phyloP scores from a whole-genome alignment of 805 yeast genomes.

The Ogataea trehalophila region DNA sequence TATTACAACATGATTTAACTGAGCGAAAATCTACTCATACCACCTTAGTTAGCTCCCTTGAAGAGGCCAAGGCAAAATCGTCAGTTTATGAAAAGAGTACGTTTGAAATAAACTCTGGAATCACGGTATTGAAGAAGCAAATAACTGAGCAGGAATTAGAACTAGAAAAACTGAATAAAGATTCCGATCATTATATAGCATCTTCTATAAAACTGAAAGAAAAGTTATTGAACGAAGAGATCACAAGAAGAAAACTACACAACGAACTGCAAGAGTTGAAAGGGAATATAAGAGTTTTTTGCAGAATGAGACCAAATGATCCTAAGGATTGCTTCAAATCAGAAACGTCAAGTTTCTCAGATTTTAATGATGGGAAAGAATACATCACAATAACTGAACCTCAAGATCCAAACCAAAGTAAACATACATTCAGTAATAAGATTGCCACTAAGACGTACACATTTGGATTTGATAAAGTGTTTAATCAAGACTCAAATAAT shows the following conservation, averaged over 20 bases:
- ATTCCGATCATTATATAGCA: slow-evolving; percentile 20
- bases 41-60: background rate
- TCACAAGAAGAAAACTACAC: slow-evolving; percentile 55
- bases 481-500: slow-evolving; percentile 51
- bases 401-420: background rate
- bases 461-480: slow-evolving; percentile 78
- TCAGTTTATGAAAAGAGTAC: slow-evolving; percentile 7
- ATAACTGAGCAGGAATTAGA: background rate
- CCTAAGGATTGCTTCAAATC: slow-evolving; percentile 17
- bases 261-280: slow-evolving; percentile 77
- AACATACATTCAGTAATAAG: slow-evolving; percentile 4
- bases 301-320: slow-evolving; percentile 68
- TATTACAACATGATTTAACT: background rate
- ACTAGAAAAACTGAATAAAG: slow-evolving; percentile 1
- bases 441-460: slow-evolving; percentile 22
- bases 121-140: slow-evolving; percentile 4
- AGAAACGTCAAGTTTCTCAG: slow-evolving; percentile 9
- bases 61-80: slow-evolving; percentile 3
- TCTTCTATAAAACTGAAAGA: slow-evolving; percentile 24
- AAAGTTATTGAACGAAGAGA: slow-evolving; percentile 27
- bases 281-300: slow-evolving; percentile 89
- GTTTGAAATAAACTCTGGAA: slow-evolving; percentile 5
- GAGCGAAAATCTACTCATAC: background rate
- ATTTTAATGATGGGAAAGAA: slow-evolving; percentile 22
- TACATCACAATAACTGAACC: slow-evolving; percentile 27